Evolutionary conservation across 2,329 filamentous ascomycete genomes (phyloP).

Genomic region (Bimuria novae-zelandiae): DNA sequence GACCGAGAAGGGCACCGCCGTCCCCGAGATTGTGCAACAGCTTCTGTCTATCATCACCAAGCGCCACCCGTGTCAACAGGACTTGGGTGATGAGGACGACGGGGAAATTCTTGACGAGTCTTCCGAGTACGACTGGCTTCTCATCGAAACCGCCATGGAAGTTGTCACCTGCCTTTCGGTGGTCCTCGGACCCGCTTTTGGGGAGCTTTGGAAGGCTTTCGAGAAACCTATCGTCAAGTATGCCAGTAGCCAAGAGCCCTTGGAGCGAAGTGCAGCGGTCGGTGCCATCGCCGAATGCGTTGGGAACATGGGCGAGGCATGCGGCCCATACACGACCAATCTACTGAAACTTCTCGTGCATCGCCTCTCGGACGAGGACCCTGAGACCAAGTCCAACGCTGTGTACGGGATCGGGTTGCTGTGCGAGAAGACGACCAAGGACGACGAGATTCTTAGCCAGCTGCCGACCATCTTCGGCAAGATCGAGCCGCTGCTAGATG

Average conservation of each 20-base stretch:
- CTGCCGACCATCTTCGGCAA: constrained; percentile 81
- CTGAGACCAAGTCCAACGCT: constrained; percentile 92
- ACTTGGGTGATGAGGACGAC: constrained; percentile 78
- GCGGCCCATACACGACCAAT: constrained; percentile 77
- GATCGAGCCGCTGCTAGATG: constrained; percentile 81
- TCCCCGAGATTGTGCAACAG: constrained; percentile 76
- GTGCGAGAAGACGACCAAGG: constrained; percentile 77
- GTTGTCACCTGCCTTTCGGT: constrained; percentile 83
- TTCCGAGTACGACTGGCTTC: constrained; percentile 96
- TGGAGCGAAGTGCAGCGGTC: constrained; percentile 87
- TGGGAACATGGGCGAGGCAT: constrained; percentile 78
- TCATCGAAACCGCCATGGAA: constrained; percentile 92
- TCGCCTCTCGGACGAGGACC: constrained; percentile 85
- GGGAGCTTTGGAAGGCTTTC: constrained; percentile 92
- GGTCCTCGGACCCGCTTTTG: constrained; percentile 79
- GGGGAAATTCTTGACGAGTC: constrained; percentile 71
- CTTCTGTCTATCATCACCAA: constrained; percentile 82
- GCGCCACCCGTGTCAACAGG: constrained; percentile 90
- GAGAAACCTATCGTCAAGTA: constrained; percentile 91
- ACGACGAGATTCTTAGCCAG: constrained; percentile 71
- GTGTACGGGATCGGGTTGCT: constrained; percentile 89
- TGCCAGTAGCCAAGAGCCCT: constrained; percentile 79
- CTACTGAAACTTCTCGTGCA: constrained; percentile 83
- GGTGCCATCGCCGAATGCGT: constrained; percentile 92
- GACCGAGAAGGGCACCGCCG: constrained; percentile 65